Evolutionary conservation across 2,329 filamentous ascomycete genomes (phyloP).

Genomic region (Colletotrichum sp.): DNA sequence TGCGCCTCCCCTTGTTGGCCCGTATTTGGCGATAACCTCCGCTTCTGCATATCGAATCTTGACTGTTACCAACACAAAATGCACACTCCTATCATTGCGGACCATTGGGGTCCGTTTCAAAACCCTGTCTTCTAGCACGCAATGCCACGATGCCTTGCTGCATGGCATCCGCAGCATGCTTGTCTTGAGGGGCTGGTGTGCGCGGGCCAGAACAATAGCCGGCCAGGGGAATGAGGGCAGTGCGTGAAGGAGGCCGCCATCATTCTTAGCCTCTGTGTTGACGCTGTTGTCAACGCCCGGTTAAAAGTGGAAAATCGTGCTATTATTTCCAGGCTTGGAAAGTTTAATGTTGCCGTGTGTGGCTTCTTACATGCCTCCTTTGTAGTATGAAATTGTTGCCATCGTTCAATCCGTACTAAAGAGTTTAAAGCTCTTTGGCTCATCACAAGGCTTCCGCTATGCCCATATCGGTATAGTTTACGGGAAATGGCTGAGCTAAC

Average conservation of each 20-base stretch:
- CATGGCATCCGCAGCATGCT: background rate
- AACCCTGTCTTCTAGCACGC: background rate
- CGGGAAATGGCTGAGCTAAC: background rate
- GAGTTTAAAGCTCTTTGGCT: background rate
- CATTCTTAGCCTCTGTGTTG: rapidly evolving
- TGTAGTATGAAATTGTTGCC: background rate
- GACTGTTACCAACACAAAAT: background rate
- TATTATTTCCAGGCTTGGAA: rapidly evolving
- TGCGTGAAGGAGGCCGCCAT: background rate
- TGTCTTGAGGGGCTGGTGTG: background rate
- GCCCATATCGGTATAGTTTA: background rate
- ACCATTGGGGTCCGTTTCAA: background rate
- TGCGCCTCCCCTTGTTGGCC: background rate
- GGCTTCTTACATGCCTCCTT: background rate
- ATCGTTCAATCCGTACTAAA: background rate
- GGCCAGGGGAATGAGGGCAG: background rate
- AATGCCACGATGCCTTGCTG: background rate
- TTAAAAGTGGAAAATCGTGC: background rate
- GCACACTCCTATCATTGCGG: background rate
- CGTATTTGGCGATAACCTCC: background rate
- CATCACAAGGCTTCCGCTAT: background rate
- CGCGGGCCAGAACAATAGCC: background rate
- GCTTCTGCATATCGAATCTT: background rate
- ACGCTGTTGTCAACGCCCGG: background rate
- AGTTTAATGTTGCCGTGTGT: background rate